Base-by-base conservation (phyloP, 208 protist species). In the Naegleria gruberi region DNA sequence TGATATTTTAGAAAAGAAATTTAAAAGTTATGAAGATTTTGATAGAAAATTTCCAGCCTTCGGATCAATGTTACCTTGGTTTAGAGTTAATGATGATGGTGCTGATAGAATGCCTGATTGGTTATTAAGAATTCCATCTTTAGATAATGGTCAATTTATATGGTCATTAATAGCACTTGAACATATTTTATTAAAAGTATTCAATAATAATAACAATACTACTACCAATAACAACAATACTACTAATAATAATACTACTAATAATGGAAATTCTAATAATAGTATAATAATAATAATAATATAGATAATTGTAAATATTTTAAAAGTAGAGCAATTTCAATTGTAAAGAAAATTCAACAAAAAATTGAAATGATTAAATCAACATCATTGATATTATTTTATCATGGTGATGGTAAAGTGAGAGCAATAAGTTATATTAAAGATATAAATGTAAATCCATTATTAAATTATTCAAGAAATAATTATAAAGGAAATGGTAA, bases 101-200 rank as follows among this genome's bases (percentile, higher is more conserved):
- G 82, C 91, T 55, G 89, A 45, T 15, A 51, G 77, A 17, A n/a
- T 90, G 26, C 89, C 77, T 12, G 88, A 89, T 81, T 94, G 91
- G 90, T 83, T 43, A 15, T 26, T 44, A 4, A 81, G 89, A 40
- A 90, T 93, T 42, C 92, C 92, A 41, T 91, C 87, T 8, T 51
- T 94, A 41, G 93, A 94, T 85, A 94, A 94, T 88, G 93, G 93
- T 45, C 90, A 94, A 77, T 93, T 92, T 90, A 90, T 93, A 57
- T 94, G 93, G 92, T 81, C 77, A 45, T 47, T 93, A 17, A 43
- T 77, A 3, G 23, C 46, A 46, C 26, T 34, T 34, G 87, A 82
- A 41, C 23, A 46, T 47, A 23, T 46, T 37, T 87, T 26, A 74
- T 44, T n/a, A 46, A 88, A 73, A 40, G 43, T 46, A 0, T 2